Base-by-base conservation (phyloP, 805 yeast genomes). In the Pichia nanzhaoensis region DNA sequence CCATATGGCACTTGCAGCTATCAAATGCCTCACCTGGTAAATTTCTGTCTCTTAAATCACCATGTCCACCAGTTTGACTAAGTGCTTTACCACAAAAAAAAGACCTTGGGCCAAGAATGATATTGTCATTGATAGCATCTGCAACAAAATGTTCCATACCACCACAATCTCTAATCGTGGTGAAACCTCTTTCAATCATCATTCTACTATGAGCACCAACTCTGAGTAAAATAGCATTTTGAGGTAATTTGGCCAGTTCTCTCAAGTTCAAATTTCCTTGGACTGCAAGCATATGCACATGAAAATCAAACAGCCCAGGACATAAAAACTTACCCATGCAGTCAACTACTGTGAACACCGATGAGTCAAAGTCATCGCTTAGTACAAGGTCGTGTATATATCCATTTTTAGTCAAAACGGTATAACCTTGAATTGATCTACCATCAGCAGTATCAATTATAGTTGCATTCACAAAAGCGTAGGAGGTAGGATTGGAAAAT, bases 51-150 rank as follows among this genome's bases (percentile, higher is more conserved):
- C 59, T 43, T 46, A 54, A 36, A 43, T 59, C 62, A 13, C 55
- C 61, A 50, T 58, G 64, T 2, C 63, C 64, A 20, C 61, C 64
- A 4, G 64, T 59, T 44, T 59, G 63, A 22, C 61, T 54, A 17
- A 59, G 46, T 14, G 60, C 59, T 21, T 46, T 49, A 4, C 61
- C 64, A 22, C 57, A 50, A 33, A 52, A 49, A 22, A 59, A 50
- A 10, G 56, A 34, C 37, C 61, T 48, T 3, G 64, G 64, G 0
- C 63, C 64, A 20, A 47, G 47, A 21, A 58, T 54, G 22, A 57
- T 52, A 12, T 61, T 61, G 24, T 55, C 57, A 10, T 52, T 49
- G n/a, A 60, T 52, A 1, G 63, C 62, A 31, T 53, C 48, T 13
- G 53, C 50, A 13, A 60, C 14, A 21, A 40, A 53, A 28, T 46